Percentiles rank a stretch among this genome's conserved stretches.
These are phyloP conservation scores for Aspergillus arachidicola DNA, from an alignment of 2,329 filamentous ascomycete genomes.

Conservation along the genomic window DNA sequence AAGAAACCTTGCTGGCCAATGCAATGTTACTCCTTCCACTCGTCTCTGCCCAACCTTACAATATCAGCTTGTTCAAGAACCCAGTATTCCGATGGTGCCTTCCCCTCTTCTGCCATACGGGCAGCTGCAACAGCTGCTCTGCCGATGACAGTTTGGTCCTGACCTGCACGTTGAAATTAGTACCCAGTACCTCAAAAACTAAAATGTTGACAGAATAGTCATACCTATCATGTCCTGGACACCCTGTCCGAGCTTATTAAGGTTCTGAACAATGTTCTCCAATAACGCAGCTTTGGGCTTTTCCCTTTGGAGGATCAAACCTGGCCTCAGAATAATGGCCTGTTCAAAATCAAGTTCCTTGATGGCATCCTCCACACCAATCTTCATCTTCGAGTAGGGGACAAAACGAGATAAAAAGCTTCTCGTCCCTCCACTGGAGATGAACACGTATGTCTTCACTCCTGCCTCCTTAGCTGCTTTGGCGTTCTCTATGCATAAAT, in stretches of 20 bases:
- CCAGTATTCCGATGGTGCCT: constrained; percentile 34
- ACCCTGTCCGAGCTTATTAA: constrained; percentile 27
- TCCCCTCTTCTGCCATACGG: constrained; percentile 27
- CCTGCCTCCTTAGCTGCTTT: constrained; percentile 39
- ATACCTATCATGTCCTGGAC: constrained; percentile 34
- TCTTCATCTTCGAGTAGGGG: constrained; percentile 43
- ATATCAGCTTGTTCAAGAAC: constrained; percentile 32
- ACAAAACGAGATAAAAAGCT: constrained; percentile 29
- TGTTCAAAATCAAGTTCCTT: constrained; percentile 39
- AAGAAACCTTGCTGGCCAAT: rapidly evolving
- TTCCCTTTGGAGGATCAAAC: constrained; percentile 36
- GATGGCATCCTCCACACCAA: constrained; percentile 40
- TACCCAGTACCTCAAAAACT: background rate
- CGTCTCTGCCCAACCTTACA: constrained; percentile 30
- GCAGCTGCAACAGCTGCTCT: constrained; percentile 33
- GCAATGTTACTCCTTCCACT: constrained; percentile 31
- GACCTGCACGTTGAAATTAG: constrained; percentile 22
- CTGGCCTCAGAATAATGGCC: constrained; percentile 38
- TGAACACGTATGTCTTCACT: constrained; percentile 39
- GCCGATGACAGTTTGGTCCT: constrained; percentile 31
- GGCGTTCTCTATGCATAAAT: constrained; percentile 38
- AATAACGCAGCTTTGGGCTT: constrained; percentile 22
- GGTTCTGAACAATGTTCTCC: constrained; percentile 23
- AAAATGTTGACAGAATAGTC: background rate
- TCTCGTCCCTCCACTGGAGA: constrained; percentile 37